Conservation (phyloP, 257 asterid genomes). For the Handroanthus guayacan region DNA sequence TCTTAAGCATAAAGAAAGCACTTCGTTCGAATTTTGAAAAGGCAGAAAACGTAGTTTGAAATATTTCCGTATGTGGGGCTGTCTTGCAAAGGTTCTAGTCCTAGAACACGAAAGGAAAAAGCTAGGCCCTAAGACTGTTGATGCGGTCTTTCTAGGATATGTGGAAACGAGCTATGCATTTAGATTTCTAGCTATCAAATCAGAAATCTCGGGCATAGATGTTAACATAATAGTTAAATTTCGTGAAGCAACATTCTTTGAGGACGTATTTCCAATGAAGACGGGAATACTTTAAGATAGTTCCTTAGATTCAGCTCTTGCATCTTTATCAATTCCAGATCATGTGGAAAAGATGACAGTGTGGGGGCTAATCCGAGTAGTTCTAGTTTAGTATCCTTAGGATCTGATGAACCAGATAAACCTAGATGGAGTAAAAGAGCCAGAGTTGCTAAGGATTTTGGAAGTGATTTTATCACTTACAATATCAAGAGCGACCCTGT, state of each 20-base stretch:
- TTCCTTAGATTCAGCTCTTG: not conserved
- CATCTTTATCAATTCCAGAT: not conserved
- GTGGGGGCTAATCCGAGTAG: not conserved
- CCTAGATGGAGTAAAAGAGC: not conserved
- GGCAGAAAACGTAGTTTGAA: not conserved
- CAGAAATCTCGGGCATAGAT: not conserved
- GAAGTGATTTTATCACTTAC: not conserved
- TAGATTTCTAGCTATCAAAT: not conserved
- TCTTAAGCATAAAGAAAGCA: not conserved
- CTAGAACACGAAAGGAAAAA: not conserved
- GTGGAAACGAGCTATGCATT: not conserved
- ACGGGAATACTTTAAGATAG: not conserved
- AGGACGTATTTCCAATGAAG: not conserved
- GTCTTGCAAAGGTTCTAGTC: not conserved
- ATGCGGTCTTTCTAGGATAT: not conserved
- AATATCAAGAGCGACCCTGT: too few relatives aligned
- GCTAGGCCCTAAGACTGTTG: not conserved
- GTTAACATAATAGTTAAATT: not conserved
- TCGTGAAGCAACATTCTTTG: not conserved
- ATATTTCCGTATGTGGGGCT: not conserved
- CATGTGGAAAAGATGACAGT: not conserved
- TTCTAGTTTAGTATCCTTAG: not conserved
- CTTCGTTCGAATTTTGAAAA: not conserved
- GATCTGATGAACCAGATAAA: not conserved
- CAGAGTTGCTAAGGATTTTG: not conserved